Evolutionary conservation across 2,329 filamentous ascomycete genomes (phyloP).

Genomic region (Thelonectria discophora): DNA sequence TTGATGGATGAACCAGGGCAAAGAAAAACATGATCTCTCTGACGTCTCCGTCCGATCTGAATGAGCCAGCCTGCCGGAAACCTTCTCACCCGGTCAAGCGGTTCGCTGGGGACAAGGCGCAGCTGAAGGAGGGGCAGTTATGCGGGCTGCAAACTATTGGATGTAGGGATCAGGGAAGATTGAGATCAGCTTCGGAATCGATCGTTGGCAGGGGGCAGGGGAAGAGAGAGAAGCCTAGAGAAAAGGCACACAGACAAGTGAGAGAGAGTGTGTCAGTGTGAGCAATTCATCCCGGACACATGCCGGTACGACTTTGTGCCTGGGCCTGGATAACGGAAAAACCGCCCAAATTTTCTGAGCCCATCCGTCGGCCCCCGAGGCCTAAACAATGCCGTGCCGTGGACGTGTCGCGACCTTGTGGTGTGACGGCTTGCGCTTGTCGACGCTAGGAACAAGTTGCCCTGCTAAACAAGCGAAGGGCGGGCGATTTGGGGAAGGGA

Average conservation of each 20-base stretch:
- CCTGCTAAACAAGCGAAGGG: background rate
- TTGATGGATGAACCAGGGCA: background rate
- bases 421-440: background rate
- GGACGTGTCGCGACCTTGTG: no score
- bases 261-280: no score
- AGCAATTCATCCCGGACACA: background rate
- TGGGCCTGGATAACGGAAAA: background rate
- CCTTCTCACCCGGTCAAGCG: background rate
- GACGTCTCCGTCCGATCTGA: no score
- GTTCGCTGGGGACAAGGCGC: background rate
- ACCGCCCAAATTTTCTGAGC: background rate
- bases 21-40: background rate
- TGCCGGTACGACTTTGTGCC: background rate
- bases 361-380: no score
- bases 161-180: constrained; percentile 8
- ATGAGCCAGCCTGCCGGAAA: constrained; percentile 15
- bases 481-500: background rate
- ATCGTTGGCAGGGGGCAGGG: no score
- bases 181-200: constrained; percentile 14
- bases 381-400: no score
- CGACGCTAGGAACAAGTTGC: background rate
- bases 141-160: constrained; percentile 4
- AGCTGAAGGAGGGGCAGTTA: background rate
- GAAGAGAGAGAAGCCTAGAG: no score
- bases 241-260: no score